Percentiles rank a stretch among this genome's conserved stretches.
Evolutionary conservation across 495 filamentous ascomycete genomes (phyloP).

Genomic region (Astrothelium subdiscretum): DNA sequence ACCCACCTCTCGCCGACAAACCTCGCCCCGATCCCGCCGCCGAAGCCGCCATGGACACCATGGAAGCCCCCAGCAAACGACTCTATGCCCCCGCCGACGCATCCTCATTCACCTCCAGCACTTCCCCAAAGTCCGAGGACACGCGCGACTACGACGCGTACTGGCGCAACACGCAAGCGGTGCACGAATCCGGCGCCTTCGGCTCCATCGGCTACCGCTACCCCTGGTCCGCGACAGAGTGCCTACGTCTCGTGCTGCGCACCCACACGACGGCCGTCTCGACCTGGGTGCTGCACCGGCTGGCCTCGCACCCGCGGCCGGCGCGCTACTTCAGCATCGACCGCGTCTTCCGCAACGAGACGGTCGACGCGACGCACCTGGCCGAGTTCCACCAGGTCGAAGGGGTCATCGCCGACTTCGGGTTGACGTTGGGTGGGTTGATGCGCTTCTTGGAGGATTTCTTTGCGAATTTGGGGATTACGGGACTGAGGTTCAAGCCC

Average conservation of each 20-base stretch:
- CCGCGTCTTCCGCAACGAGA: constrained; percentile 91
- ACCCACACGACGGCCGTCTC: constrained; percentile 93
- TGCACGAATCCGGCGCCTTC: constrained; percentile 79
- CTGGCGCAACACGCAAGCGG: constrained; percentile 70
- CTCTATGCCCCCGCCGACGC: constrained; percentile 24
- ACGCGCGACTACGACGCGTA: constrained; percentile 64
- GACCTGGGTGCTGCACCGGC: constrained; percentile 76
- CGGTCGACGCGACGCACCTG: constrained; percentile 90
- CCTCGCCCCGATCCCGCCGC: constrained; percentile 56
- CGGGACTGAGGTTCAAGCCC: constrained; percentile 82
- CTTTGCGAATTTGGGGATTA: constrained; percentile 90
- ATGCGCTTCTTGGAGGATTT: constrained; percentile 97
- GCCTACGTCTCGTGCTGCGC: constrained; percentile 75
- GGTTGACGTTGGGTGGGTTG: constrained; percentile 76
- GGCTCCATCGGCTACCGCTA: constrained; percentile 93
- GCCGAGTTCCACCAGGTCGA: constrained; percentile 98
- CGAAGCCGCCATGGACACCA: constrained; percentile 25
- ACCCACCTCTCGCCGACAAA: constrained; percentile 63
- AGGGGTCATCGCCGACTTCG: constrained; percentile 94
- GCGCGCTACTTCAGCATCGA: constrained; percentile 96
- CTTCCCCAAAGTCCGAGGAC: constrained; percentile 32
- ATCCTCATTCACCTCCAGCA: constrained; percentile 32
- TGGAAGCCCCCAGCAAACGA: constrained; percentile 25
- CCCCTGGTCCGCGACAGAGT: constrained; percentile 83
- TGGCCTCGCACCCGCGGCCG: constrained; percentile 67